Conservation (phyloP, 768 basidiomycete genomes). For the Russula olivacea region DNA sequence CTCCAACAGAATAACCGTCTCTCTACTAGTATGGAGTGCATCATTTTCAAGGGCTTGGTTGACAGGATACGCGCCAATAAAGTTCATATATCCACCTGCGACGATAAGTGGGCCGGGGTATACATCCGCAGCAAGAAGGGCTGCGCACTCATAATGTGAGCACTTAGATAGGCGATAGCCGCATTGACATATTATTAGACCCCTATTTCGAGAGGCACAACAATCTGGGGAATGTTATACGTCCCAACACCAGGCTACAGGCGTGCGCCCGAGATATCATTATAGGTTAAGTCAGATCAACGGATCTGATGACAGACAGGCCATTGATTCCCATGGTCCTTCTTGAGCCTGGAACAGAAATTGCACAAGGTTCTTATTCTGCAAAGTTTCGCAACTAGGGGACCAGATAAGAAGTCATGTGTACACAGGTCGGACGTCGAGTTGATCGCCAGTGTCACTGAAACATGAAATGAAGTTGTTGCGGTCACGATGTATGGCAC, state of each 20-base stretch:
- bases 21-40: conserved; percentile 54
- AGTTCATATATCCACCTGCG: conserved; percentile 53
- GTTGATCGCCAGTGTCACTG: conserved; percentile 59
- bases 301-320: conserved; percentile 69
- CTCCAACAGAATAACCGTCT: conserved; percentile 63
- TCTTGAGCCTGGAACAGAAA: conserved; percentile 65
- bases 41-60: background rate
- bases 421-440: conserved; percentile 51
- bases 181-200: conserved; percentile 48
- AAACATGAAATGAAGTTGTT: conserved; percentile 70
- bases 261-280: background rate
- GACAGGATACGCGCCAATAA: conserved; percentile 55
- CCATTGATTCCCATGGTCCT: conserved; percentile 53
- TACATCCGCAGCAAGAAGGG: background rate
- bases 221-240: conserved; percentile 56
- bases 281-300: background rate
- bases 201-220: conserved; percentile 49
- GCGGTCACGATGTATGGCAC: conserved; percentile 1
- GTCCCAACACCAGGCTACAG: conserved; percentile 65
- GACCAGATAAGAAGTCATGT: background rate
- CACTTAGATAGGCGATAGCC: conserved; percentile 54
- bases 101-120: background rate
- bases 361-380: conserved; percentile 70
- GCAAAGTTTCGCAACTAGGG: background rate
- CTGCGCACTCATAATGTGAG: conserved; percentile 61